A percentile compares a stretch with the other conserved stretches of the same genome.
These are phyloP conservation scores for Fonsecaea pedrosoi DNA, from an alignment of 2,329 filamentous ascomycete species.

Conservation along the genomic window DNA sequence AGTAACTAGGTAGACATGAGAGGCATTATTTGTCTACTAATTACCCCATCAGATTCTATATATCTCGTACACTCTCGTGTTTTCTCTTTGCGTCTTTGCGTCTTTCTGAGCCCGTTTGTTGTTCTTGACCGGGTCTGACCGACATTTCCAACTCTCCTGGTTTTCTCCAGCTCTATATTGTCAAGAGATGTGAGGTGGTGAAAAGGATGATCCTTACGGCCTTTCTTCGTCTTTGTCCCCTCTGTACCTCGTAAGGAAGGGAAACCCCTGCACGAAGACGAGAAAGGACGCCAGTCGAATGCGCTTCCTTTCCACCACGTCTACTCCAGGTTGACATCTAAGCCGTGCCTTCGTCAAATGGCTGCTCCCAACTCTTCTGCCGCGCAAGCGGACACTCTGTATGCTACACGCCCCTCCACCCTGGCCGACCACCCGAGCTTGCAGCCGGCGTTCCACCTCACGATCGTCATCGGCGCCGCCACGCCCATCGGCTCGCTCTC, in stretches of 20 bases:
- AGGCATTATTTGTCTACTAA: not conserved
- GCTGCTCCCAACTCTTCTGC: no score
- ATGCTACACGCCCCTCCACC: constrained; percentile 3
- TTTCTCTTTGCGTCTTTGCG: not conserved
- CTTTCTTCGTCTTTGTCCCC: no score
- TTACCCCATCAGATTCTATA: not conserved
- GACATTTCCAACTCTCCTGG: not conserved
- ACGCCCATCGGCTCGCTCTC: constrained; percentile 43
- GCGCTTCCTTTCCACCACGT: not conserved
- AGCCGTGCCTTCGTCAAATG: no score
- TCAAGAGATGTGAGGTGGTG: not conserved
- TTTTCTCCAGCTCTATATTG: not conserved
- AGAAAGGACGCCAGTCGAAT: not conserved
- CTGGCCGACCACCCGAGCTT: constrained; percentile 50
- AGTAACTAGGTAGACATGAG: not conserved
- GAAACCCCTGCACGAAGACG: not conserved
- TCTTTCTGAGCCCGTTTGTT: not conserved
- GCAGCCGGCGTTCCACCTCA: constrained; percentile 51
- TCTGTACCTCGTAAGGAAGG: no score
- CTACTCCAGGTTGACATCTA: not conserved
- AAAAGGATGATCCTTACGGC: not conserved
- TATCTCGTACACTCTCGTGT: not conserved
- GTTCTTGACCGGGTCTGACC: not conserved
- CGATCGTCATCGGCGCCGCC: constrained; percentile 39
- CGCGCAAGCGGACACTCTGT: constrained; percentile 4